Evolutionary conservation across 345 rosid species (phyloP).

Genomic region (Excoecaria agallocha): DNA sequence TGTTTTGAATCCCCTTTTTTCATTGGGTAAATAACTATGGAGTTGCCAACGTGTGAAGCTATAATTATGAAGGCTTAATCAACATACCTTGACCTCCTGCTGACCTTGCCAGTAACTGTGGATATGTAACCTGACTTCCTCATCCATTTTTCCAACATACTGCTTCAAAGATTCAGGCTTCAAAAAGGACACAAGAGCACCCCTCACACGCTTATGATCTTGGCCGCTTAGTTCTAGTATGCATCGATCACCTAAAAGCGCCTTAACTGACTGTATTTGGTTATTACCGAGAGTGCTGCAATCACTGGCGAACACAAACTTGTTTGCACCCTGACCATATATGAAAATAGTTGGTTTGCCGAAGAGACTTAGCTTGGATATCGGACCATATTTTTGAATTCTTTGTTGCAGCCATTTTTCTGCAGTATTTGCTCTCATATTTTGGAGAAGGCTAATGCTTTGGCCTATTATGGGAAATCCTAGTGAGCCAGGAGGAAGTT

Average conservation of each 20-base stretch:
- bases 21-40: no score
- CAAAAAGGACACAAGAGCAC: conserved; percentile 41
- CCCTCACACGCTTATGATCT: conserved; percentile 49
- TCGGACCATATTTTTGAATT: conserved; percentile 40
- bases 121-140: conserved; percentile 46
- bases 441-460: conserved; percentile 40
- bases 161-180: conserved; percentile 58
- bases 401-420: conserved; percentile 42
- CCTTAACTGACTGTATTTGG: conserved; percentile 31
- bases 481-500: conserved; percentile 53
- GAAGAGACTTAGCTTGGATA: conserved; percentile 48
- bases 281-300: conserved; percentile 26
- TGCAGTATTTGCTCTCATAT: conserved; percentile 46
- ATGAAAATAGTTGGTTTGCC: conserved; percentile 48
- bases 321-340: conserved; percentile 47
- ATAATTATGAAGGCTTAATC: background rate
- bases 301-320: conserved; percentile 40
- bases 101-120: conserved; percentile 43
- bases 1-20: no score
- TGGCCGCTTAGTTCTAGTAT: conserved; percentile 36
- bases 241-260: conserved; percentile 37
- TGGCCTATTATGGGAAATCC: conserved; percentile 60
- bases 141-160: conserved; percentile 49
- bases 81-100: conserved; percentile 36
- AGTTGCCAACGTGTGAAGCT: no score